Percentiles rank a stretch among this genome's conserved stretches.
phyloP scores from a whole-genome alignment of 495 filamentous ascomycete species.

The Paragyromitra xinjiangensis region DNA sequence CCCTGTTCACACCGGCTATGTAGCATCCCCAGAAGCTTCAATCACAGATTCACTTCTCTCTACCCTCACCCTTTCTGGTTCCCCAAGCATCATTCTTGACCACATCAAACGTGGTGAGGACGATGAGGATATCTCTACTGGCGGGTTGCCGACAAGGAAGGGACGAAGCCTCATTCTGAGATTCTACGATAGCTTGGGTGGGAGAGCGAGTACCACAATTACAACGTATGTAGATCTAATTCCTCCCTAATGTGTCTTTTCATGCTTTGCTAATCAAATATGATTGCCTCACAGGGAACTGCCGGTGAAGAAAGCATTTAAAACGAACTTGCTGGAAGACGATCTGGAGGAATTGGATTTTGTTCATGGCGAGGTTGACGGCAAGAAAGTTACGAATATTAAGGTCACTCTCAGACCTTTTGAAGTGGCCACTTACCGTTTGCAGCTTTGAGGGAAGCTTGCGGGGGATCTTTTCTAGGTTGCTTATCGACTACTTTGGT shows the following conservation, averaged over 20 bases:
- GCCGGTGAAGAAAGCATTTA: slow-evolving; percentile 77
- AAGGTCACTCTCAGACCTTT: slow-evolving; percentile 79
- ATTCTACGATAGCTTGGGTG: slow-evolving; percentile 91
- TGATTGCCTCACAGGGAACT: slow-evolving; percentile 58
- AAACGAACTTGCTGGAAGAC: slow-evolving; percentile 81
- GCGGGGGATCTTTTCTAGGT: not conserved
- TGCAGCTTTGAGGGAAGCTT: slow-evolving; percentile 68
- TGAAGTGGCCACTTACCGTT: slow-evolving; percentile 85
- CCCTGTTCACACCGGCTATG: slow-evolving; percentile 65
- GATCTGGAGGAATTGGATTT: slow-evolving; percentile 67
- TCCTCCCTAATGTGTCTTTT: not conserved
- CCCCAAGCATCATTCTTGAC: slow-evolving; percentile 60
- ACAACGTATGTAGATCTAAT: slow-evolving; percentile 59
- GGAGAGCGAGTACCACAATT: slow-evolving; percentile 73
- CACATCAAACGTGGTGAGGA: slow-evolving; percentile 82
- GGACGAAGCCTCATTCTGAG: slow-evolving; percentile 83
- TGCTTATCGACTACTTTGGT: not conserved
- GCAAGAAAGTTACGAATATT: slow-evolving; percentile 64
- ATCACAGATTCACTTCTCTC: slow-evolving; percentile 55
- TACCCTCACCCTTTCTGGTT: slow-evolving; percentile 57
- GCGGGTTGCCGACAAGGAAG: slow-evolving; percentile 71
- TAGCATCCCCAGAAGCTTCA: slow-evolving; percentile 3
- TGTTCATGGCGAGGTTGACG: slow-evolving; percentile 60
- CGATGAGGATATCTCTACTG: slow-evolving; percentile 83
- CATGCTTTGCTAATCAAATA: slow-evolving; percentile 5